A percentile compares a stretch with the other conserved stretches of the same genome.
Conservation (phyloP, 2,329 filamentous ascomycete species). For the Microsporum audouinii region DNA sequence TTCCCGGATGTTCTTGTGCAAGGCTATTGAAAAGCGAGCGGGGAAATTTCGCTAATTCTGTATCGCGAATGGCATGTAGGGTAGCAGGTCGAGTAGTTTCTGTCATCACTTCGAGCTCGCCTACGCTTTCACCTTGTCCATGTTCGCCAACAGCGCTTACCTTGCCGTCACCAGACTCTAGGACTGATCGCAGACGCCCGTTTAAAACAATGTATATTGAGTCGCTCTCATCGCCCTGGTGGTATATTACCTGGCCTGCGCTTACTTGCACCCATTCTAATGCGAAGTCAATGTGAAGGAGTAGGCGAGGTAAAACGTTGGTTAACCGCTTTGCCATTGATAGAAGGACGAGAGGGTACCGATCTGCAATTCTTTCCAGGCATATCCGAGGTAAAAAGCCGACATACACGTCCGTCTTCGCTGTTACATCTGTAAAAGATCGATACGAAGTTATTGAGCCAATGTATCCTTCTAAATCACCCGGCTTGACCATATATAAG, state of each 20-base stretch:
- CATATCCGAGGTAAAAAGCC: constrained; percentile 80
- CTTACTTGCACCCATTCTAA: constrained; percentile 97
- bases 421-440: constrained; percentile 91
- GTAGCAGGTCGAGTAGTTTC: constrained; percentile 85
- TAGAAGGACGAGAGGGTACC: constrained; percentile 78
- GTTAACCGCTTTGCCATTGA: constrained; percentile 95
- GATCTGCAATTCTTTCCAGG: constrained; percentile 83
- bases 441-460: constrained; percentile 89
- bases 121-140: constrained; percentile 94
- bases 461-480: constrained; percentile 85
- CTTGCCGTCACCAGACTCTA: constrained; percentile 68
- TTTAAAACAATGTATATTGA: constrained; percentile 98
- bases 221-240: constrained; percentile 89
- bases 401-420: constrained; percentile 96
- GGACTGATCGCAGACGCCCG: constrained; percentile 72
- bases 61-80: constrained; percentile 89
- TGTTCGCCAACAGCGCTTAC: constrained; percentile 84
- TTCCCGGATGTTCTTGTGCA: constrained; percentile 90
- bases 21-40: constrained; percentile 95
- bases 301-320: constrained; percentile 72
- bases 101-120: constrained; percentile 91
- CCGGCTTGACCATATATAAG: constrained; percentile 84
- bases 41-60: constrained; percentile 90
- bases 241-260: constrained; percentile 87
- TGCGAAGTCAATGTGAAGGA: constrained; percentile 95